Base-by-base conservation (phyloP, 371 early-diverging fungal genomes). In the Zychaea mexicana region DNA sequence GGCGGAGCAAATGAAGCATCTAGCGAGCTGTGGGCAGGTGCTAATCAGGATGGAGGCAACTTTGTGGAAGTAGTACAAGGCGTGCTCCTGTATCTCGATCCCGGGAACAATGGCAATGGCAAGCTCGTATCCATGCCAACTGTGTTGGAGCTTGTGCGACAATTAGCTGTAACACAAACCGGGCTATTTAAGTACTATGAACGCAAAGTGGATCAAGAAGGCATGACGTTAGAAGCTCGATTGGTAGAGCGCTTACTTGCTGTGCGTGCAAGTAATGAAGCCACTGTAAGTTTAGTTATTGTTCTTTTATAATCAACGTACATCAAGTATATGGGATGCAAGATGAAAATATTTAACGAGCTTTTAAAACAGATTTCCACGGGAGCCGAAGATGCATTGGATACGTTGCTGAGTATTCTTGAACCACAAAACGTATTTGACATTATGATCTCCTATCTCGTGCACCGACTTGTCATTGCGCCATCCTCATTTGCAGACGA, bases 381-480 rank as follows among this genome's bases (percentile, higher is more conserved):
- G 32, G 73, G 76, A 33, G 80, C 80, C 38, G 83, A 83, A 62
- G 83, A 83, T 73, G 71, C 80, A 22, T 66, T 83, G 56, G 83
- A 83, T 55, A 64, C 72, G 8, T 65, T 80, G 32, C 62, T 79
- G 26, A 69, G 68, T 9, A 70, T 72, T 12, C 38, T 80, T 31
- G 78, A 71, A 27, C 63, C 80, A 31, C 71, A 70, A 27, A 81
- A 74, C 27, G 71, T 65, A 30, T 81, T 81, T 65, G 80, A 83
- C 52, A 66, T 83, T 42, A 58, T 80, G 45, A 67, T 79, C 67
- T 67, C 78, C 9, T 80, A 71, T 54, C 70, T 80, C 22, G 66
- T 73, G 15, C 63, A 78, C 60, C 70, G 73, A 7, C 46, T 77
- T 13, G 52, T 69, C 6, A 64, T 73, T 30, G 21, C 55, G 17